Evolutionary conservation across 208 protist species (phyloP), one percentile per base, ranked within the genome.

Genomic region (Leishmania arabica): DNA sequence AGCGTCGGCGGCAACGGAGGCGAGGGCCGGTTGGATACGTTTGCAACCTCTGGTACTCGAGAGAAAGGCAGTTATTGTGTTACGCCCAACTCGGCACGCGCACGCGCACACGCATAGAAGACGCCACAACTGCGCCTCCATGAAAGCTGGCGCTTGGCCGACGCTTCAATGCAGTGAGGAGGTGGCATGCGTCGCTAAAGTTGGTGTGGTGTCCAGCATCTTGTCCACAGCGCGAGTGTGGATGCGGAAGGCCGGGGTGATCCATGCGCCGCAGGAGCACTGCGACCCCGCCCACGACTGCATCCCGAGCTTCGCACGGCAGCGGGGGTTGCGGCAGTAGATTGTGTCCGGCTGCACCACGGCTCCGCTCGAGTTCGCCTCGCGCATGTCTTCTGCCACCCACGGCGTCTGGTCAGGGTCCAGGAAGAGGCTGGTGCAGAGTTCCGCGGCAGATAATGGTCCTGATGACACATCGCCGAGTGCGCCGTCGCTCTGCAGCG

Each of bases 251-350:
- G 95, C 91, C 13, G 95, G 95, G 15, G 91, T 90, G 51, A 97
- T 86, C 93, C 95, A 97, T 53, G 88, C 86, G 17, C 95, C 95
- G 78, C 95, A 97, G 17, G 89, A 94, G 85, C 95, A 97, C 86
- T 92, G 92, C 40, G 90, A 87, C 1, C 95, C 95, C 0, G 87
- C 86, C 93, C 95, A 97, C 71, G 89, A 94, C 88, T 96, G 95
- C 74, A 93, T 94, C 27, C 95, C 95, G 65, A 97, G 84, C 85
- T 97, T 97, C 11, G 83, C 84, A n/a, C 72, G 56, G 69, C 95
- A 97, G 49, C 77, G 83, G 19, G 53, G 37, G 62, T 97, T 90
- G 24, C 88, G 90, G 82, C 95, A 97, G 81, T 95, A 95, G 68
- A 97, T 92, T 3, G 91, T 96, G 85, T 97, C 95, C 0, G 95